A percentile compares a stretch with the other conserved stretches of the same genome.
phyloP scores from a whole-genome alignment of 495 filamentous ascomycete species.

The Xylaria venustula region DNA sequence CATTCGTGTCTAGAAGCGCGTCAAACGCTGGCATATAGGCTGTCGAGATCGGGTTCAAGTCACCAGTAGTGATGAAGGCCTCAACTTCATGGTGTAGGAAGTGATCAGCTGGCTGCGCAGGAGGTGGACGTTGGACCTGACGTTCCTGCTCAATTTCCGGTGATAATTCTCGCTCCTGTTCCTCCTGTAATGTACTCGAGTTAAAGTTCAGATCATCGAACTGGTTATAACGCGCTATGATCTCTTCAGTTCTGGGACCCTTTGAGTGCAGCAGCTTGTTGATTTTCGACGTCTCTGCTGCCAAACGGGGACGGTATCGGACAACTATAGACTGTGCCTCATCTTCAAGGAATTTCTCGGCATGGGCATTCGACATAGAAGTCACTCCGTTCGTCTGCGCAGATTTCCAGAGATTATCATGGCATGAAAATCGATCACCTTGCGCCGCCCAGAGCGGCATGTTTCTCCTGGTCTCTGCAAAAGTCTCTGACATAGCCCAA shows the following conservation, averaged over 20 bases:
- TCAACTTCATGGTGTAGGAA: conserved; percentile 46
- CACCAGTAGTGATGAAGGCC: conserved; percentile 35
- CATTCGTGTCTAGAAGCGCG: conserved; percentile 40
- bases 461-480: conserved; percentile 40
- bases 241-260: conserved; percentile 17
- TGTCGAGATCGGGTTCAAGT: conserved; percentile 11
- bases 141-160: conserved; percentile 62
- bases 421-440: conserved; percentile 46
- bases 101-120: conserved; percentile 38
- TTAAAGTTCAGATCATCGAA: conserved; percentile 38
- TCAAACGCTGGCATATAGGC: conserved; percentile 52
- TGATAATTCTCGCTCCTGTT: conserved; percentile 67
- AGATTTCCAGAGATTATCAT: conserved; percentile 30
- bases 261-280: not conserved
- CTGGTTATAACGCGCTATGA: conserved; percentile 40
- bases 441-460: conserved; percentile 63
- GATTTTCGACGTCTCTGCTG: not conserved
- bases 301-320: conserved; percentile 17
- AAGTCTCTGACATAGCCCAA: conserved; percentile 62
- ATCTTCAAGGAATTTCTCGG: conserved; percentile 44
- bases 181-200: conserved; percentile 55
- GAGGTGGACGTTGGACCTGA: conserved; percentile 50
- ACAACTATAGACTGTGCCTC: conserved; percentile 23
- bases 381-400: too few relatives aligned
- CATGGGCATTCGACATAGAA: conserved; percentile 21